Evolutionary conservation across 306 rosid species (phyloP).

Genomic region (Lathyrus aphaca): DNA sequence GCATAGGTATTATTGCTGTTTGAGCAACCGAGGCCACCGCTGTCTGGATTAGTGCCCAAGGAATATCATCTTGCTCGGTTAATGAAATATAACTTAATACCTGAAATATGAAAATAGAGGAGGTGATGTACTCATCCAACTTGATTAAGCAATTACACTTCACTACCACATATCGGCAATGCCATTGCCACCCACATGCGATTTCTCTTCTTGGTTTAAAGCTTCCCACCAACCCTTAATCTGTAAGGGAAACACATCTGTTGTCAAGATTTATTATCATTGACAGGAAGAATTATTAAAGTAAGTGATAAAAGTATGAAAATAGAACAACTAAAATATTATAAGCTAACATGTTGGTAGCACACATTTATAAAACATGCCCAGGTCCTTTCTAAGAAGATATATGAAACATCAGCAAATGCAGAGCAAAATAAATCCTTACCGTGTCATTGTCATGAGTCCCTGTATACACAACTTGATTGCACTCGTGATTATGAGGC

Average conservation of each 20-base stretch:
- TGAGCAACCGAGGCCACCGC: slow-evolving; percentile 77
- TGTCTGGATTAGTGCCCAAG: slow-evolving; percentile 71
- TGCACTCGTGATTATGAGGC: slow-evolving; percentile 92
- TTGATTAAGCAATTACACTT: slow-evolving; percentile 14
- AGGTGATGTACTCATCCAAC: slow-evolving; percentile 20
- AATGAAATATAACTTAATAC: slow-evolving; percentile 70
- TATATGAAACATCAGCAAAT: slow-evolving; percentile 22
- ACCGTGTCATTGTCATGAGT: slow-evolving; percentile 98
- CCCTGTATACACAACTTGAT: slow-evolving; percentile 95
- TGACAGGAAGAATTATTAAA: slow-evolving; percentile 14
- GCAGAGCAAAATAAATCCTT: slow-evolving; percentile 41
- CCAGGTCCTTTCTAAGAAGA: slow-evolving; percentile 14
- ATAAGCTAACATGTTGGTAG: not conserved
- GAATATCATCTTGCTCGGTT: slow-evolving; percentile 61
- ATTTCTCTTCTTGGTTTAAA: slow-evolving; percentile 72
- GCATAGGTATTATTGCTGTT: slow-evolving; percentile 84
- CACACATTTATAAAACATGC: not conserved
- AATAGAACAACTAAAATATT: slow-evolving; percentile 24
- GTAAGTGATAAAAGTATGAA: slow-evolving; percentile 18
- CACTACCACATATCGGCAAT: slow-evolving; percentile 4
- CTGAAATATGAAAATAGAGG: slow-evolving; percentile 47
- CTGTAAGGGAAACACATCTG: slow-evolving; percentile 47
- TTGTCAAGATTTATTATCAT: slow-evolving; percentile 35
- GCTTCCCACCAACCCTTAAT: slow-evolving; percentile 91
- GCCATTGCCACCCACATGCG: slow-evolving; percentile 56